phyloP scores from a whole-genome alignment of 306 rosid genomes.

The Benincasa hispida region DNA sequence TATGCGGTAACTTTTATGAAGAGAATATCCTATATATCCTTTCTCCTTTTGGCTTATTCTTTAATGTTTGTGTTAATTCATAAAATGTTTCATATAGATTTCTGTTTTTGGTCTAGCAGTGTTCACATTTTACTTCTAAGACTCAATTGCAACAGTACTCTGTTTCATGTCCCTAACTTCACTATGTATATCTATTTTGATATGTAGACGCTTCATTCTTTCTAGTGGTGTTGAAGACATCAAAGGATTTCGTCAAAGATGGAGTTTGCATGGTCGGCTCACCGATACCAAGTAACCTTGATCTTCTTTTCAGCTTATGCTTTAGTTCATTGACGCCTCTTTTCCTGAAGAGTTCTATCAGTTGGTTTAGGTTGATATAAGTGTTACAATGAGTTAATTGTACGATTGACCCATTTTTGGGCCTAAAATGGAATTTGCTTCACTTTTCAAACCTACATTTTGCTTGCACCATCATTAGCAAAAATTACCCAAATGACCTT shows the following conservation, averaged over 20 bases:
- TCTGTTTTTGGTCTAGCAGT: background rate
- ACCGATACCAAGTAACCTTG: conserved; percentile 63
- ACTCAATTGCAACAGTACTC: background rate
- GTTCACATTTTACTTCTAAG: background rate
- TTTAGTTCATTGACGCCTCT: background rate
- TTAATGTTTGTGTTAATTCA: background rate
- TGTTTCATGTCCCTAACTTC: background rate
- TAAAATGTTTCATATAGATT: background rate
- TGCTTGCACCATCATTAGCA: too few relatives aligned
- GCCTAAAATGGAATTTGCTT: too few relatives aligned
- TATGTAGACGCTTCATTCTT: conserved; percentile 72
- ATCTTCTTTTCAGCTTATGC: conserved; percentile 8
- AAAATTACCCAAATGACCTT: too few relatives aligned
- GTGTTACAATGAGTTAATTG: too few relatives aligned
- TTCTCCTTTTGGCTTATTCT: background rate
- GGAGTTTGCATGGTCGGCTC: conserved; percentile 92
- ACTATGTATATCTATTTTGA: background rate
- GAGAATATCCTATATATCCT: background rate
- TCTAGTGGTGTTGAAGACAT: conserved; percentile 82
- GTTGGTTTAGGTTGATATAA: background rate
- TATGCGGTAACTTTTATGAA: background rate
- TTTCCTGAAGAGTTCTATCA: background rate
- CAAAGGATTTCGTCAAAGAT: conserved; percentile 81
- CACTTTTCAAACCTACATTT: too few relatives aligned
- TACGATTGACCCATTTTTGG: too few relatives aligned